Evolutionary conservation across 768 basidiomycete genomes (phyloP), one percentile per base, ranked within the genome.

Genomic region (Tremella yokohamensis): DNA sequence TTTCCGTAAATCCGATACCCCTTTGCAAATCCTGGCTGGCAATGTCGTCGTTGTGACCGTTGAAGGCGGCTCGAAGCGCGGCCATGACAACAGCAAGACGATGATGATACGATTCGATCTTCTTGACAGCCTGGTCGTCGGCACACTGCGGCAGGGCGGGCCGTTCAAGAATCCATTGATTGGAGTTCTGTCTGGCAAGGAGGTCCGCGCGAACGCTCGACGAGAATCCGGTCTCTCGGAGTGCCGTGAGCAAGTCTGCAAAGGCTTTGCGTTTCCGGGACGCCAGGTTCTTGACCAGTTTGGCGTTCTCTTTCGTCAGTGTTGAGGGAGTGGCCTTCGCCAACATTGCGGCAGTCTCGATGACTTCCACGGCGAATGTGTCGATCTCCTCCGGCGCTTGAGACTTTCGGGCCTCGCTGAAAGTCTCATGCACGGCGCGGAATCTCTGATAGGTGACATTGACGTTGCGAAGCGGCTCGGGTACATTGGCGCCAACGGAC

Each of bases 191-290:
- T n/a, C 49, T 82, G 19, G 77, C 78, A 2, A 90, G 80, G 22
- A 86, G 72, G 20, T 88, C 87, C 1, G 89, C 83, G 69, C 86
- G 88, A 51, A 89, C 77, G 52, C 83, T 87, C 40, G 80, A 76
- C 0, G 89, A 80, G 52, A 97, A 81, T 18, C 96, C 96, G 18
- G 83, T 79, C 1, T 83, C 82, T 73, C 89, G 89, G 53, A 96
- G 79, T 69, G 92, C 90, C 76, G 91, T 94, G 61, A 96, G 79
- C 18, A 96, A 80, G 71, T 98, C 92, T 24, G 87, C 85, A 83
- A 87, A 90, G 0, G 92, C 92, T 70, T 89, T 89, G 61, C 88
- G 81, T 79, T 98, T 99, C 49, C 89, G 83, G 2, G 83, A 83
- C 40, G 88, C 79, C 9, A 97, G 77, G 19, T 85, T 83, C 73